Base-by-base conservation (phyloP, 306 rosid species). In the Prinsepia uniflora region DNA sequence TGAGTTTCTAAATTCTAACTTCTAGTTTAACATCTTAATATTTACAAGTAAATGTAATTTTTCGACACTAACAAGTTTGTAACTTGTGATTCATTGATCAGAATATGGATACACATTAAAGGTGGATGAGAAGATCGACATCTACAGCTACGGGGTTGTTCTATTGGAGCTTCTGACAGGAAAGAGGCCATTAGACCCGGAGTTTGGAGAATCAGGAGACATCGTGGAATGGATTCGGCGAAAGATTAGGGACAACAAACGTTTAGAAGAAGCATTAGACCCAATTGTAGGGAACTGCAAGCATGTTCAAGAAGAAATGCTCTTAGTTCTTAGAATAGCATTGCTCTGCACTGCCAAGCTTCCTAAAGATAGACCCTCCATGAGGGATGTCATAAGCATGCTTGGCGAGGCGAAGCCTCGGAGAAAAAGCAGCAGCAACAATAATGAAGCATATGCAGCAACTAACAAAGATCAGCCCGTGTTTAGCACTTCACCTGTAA, bases 401-500 rank as follows among this genome's bases (percentile, higher is more conserved):
- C 96, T 95, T 70, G 97, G 80, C 79, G 99, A 91, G 83, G 99
- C 97, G 73, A 91, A 86, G 72, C 99, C 99, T n/a, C 46, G 97
- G 20, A 81, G 97, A 63, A 95, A 95, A 81, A 85, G 92, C 82
- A 84, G 84, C 47, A 76, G 91, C 83, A 84, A 76, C 63, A 71
- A 13, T 76, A 79, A 75, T 47, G 78, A 87, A 55, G 72, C 82
- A 19, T 20, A 63, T 36, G 74, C 47, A 58, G 59, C 79, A 58
- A 59, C 79, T 68, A 83, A 84, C 83, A 89, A 77, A 74, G 95
- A 86, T 54, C 79, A 77, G 75, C 88, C 85, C 11, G 84, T 80
- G 66, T 87, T 84, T 64, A 83, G 76, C 57, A 81, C 86, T 34
- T 89, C 94, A 42, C 89, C 90, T 20, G 88, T 81, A 71, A 81